A percentile compares a stretch with the other conserved stretches of the same genome.
These are phyloP conservation scores for Leccinum pachyderme DNA, from an alignment of 1,284 basidiomycete species.

Conservation along the genomic window DNA sequence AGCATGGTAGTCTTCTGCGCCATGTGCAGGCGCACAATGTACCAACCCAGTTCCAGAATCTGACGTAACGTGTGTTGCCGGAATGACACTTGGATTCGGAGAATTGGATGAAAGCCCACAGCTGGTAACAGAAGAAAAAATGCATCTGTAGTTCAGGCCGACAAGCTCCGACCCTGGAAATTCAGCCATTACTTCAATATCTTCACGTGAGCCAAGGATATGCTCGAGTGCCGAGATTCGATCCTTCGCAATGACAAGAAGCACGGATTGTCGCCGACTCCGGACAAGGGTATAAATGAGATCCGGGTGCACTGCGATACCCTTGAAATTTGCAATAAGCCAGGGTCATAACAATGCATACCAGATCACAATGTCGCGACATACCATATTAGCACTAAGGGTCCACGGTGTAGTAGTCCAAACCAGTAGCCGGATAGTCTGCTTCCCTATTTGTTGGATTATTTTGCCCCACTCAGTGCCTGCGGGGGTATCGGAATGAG, in stretches of 20 bases:
- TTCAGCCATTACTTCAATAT: conserved; percentile 44
- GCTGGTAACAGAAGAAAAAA: conserved; percentile 49
- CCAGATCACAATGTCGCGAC: conserved; percentile 14
- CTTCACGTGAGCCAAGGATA: conserved; percentile 46
- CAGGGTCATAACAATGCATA: conserved; percentile 2
- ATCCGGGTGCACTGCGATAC: conserved; percentile 79
- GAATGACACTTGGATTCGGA: conserved; percentile 40
- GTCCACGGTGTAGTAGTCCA: conserved; percentile 99
- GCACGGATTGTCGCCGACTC: conserved; percentile 33
- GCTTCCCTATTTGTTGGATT: conserved; percentile 22
- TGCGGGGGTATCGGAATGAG: conserved; percentile 10
- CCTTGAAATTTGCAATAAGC: conserved; percentile 46
- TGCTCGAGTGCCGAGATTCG: conserved; percentile 53
- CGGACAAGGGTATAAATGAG: conserved; percentile 68
- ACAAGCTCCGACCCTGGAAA: conserved; percentile 64
- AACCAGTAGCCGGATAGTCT: conserved; percentile 64
- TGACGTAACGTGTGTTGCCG: conserved; percentile 76
- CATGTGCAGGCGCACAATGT: conserved; percentile 95
- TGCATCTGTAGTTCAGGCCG: conserved; percentile 63
- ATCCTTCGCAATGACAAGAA: conserved; percentile 71
- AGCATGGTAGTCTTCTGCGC: conserved; percentile 86
- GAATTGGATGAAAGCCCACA: conserved; percentile 5
- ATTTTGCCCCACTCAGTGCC: conserved; percentile 12
- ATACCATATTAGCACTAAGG: conserved; percentile 90
- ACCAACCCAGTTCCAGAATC: conserved; percentile 96